Conservation (phyloP, 2,329 filamentous ascomycete genomes). For the Phoma herbarum region DNA sequence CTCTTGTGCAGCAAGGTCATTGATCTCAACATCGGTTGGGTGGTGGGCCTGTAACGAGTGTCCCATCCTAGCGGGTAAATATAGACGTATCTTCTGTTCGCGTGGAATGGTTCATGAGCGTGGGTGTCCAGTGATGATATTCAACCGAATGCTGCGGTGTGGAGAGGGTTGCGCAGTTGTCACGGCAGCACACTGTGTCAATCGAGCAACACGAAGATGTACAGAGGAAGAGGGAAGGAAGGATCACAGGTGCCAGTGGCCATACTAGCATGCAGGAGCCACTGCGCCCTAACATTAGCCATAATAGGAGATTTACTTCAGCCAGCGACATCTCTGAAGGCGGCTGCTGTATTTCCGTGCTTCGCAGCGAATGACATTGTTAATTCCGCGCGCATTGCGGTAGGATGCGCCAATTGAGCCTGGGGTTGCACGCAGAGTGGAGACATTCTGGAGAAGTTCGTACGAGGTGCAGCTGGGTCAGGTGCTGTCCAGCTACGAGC, state of each 20-base stretch:
- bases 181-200: neutral
- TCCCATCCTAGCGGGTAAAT: slow-evolving; percentile 2
- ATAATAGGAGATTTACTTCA: slow-evolving; percentile 1
- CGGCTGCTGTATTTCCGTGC: slow-evolving; percentile 6
- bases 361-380: neutral
- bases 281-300: neutral
- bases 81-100: neutral
- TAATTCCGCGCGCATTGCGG: slow-evolving; percentile 2
- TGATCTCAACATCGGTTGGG: slow-evolving; percentile 45
- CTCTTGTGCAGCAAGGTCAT: slow-evolving; percentile 48
- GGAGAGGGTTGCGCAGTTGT: neutral
- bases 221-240: neutral
- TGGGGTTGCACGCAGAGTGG: slow-evolving; percentile 7
- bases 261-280: slow-evolving; percentile 7
- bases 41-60: slow-evolving; percentile 15
- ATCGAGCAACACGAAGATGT: neutral
- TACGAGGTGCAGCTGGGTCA: slow-evolving; percentile 18
- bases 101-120: neutral
- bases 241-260: neutral
- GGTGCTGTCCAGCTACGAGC: neutral
- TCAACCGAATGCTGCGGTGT: neutral
- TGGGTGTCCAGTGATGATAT: neutral
- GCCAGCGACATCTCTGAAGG: neutral
- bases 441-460: slow-evolving; percentile 2
- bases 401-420: neutral